phyloP scores from a whole-genome alignment of 225 moss, liverwort and hornwort species.

The Pleurozium schreberi region DNA sequence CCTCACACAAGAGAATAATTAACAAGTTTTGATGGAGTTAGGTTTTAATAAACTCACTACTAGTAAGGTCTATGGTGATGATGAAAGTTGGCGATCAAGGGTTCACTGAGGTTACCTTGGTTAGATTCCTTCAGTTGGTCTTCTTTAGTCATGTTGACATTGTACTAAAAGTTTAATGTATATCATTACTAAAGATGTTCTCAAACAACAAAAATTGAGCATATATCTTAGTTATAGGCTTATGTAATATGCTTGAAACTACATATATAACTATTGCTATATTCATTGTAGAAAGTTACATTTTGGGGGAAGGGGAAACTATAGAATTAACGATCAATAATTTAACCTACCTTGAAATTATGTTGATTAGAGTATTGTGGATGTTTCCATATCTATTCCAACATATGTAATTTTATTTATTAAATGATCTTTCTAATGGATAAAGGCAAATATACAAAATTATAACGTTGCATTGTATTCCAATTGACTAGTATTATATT shows the following conservation, averaged over 20 bases:
- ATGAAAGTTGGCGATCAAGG: not conserved
- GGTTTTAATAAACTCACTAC: not conserved
- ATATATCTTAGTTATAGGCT: no score
- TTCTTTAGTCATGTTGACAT: not conserved
- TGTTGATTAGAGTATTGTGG: not conserved
- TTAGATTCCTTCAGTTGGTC: not conserved
- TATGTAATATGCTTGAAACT: not conserved
- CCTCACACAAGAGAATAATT: not conserved
- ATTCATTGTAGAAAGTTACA: not conserved
- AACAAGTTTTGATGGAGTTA: not conserved
- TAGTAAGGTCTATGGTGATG: not conserved
- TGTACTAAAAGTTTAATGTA: not conserved
- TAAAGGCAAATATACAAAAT: not conserved
- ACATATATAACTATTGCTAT: rapidly evolving
- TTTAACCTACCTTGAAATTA: not conserved
- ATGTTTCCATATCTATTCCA: not conserved
- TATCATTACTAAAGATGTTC: not conserved
- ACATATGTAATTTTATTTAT: no score
- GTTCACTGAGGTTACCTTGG: rapidly evolving
- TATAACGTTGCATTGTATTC: not conserved
- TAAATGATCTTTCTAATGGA: not conserved
- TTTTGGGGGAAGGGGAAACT: not conserved
- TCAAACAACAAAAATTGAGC: not conserved
- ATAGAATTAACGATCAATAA: not conserved
- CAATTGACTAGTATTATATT: not conserved